These are phyloP conservation scores for Warburgia ugandensis DNA, from an alignment of 164 flowering plant species.

Conservation along the genomic window DNA sequence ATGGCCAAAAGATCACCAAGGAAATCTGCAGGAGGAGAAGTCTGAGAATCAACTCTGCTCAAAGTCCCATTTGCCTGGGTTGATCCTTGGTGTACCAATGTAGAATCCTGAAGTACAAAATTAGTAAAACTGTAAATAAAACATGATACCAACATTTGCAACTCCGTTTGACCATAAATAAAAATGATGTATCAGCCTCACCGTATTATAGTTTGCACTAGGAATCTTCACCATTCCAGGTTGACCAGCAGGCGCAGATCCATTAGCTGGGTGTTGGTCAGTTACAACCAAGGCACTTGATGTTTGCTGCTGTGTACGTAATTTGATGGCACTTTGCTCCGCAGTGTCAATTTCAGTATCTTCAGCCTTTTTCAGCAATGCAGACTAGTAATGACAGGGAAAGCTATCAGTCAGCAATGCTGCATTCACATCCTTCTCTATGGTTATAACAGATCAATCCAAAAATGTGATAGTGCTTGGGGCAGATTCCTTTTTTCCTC, in stretches of 20 bases:
- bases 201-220: conserved; percentile 39
- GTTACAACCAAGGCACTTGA: conserved; percentile 89
- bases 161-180: neutral
- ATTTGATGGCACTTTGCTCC: conserved; percentile 93
- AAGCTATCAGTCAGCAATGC: neutral
- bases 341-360: conserved; percentile 91
- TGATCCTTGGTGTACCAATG: conserved; percentile 24
- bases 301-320: conserved; percentile 77
- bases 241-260: conserved; percentile 45
- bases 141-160: neutral
- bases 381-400: conserved; percentile 40
- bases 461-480: no score
- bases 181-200: conserved; percentile 25
- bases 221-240: conserved; percentile 77
- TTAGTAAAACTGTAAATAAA: neutral
- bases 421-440: neutral
- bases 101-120: conserved; percentile 39
- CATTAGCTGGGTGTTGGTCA: conserved; percentile 68
- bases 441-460: no score
- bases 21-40: conserved; percentile 57
- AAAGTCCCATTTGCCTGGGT: conserved; percentile 60
- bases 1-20: conserved; percentile 94
- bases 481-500: no score
- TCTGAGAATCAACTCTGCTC: conserved; percentile 51
- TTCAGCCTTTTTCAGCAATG: conserved; percentile 87